Conservation (phyloP, 2,329 filamentous ascomycete genomes). For the Xylaria multiplex region DNA sequence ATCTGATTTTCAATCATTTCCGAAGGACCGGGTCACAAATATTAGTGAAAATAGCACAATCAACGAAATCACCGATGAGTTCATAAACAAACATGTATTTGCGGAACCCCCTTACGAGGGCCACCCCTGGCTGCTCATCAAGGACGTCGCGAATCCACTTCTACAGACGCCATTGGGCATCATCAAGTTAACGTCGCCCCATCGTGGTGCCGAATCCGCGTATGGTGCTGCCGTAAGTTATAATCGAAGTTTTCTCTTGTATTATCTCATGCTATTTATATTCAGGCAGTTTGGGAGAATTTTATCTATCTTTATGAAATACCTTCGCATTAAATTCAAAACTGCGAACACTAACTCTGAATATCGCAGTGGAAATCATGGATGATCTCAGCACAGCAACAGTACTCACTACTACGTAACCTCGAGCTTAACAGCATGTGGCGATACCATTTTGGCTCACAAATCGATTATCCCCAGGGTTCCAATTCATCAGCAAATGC, state of each 20-base stretch:
- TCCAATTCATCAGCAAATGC: conserved; percentile 33
- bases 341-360: not conserved
- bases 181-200: conserved; percentile 48
- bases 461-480: conserved; percentile 40
- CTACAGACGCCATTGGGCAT: conserved; percentile 60
- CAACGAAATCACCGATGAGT: conserved; percentile 21
- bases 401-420: conserved; percentile 61
- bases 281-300: not conserved
- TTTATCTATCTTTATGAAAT: not conserved
- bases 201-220: conserved; percentile 37
- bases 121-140: conserved; percentile 64
- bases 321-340: not conserved
- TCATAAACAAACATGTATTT: conserved; percentile 46
- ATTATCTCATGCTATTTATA: not conserved
- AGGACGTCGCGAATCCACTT: conserved; percentile 46
- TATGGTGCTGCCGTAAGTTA: conserved; percentile 51
- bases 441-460: conserved; percentile 59
- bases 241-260: not conserved
- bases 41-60: conserved; percentile 34
- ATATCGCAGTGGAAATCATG: conserved; percentile 54
- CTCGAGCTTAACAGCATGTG: conserved; percentile 57
- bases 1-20: conserved; percentile 45
- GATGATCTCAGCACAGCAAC: conserved; percentile 60
- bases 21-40: conserved; percentile 34
- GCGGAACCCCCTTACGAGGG: conserved; percentile 50